Conservation (phyloP, 2,329 filamentous ascomycete species). For the Ceratocystis papillata region DNA sequence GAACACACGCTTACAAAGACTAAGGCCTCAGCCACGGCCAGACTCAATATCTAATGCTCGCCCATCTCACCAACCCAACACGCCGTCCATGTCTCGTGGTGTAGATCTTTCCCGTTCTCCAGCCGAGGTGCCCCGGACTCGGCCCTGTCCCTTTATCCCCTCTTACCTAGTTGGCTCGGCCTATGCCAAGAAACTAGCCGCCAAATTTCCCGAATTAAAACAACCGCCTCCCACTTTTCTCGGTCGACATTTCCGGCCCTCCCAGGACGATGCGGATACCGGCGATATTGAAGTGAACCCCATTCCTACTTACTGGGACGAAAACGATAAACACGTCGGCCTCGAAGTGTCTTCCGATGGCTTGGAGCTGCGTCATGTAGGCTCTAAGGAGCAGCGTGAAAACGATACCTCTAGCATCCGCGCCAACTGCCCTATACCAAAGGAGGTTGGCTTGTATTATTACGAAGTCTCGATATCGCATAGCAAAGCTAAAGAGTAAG, state of each 20-base stretch:
- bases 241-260: not conserved
- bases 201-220: constrained; percentile 41
- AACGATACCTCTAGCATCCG: constrained; percentile 74
- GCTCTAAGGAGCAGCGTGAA: constrained; percentile 36
- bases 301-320: constrained; percentile 63
- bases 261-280: constrained; percentile 29
- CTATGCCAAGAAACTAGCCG: constrained; percentile 66
- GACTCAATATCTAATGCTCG: not conserved
- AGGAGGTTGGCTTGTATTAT: constrained; percentile 88
- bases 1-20: not conserved
- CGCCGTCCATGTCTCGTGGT: constrained; percentile 41
- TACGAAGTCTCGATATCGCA: constrained; percentile 57
- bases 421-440: constrained; percentile 75
- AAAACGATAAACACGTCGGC: not conserved
- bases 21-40: too few relatives aligned
- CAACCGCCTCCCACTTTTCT: not conserved
- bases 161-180: constrained; percentile 71
- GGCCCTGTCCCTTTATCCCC: constrained; percentile 51
- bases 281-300: constrained; percentile 43
- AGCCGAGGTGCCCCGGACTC: constrained; percentile 27
- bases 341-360: constrained; percentile 68
- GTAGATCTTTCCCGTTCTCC: constrained; percentile 41
- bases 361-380: constrained; percentile 54
- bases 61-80: constrained; percentile 26
- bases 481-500: constrained; percentile 46